A percentile compares a stretch with the other conserved stretches of the same genome.
phyloP scores from a whole-genome alignment of 2,329 filamentous ascomycete genomes.

The Botrytis paeoniae region DNA sequence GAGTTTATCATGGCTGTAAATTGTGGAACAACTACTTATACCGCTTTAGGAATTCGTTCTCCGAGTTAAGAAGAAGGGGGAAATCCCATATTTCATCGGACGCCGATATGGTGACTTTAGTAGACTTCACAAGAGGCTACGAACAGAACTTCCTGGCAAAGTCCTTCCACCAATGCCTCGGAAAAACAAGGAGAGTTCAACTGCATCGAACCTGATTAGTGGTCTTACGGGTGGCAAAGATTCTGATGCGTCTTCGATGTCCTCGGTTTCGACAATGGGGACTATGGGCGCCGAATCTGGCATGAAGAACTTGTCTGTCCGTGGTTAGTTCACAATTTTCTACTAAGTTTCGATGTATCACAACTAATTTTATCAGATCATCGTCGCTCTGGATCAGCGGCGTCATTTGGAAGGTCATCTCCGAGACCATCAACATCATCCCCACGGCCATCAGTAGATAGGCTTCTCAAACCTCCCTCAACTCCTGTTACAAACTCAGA shows the following conservation, averaged over 20 bases:
- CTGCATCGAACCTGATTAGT: conserved; percentile 56
- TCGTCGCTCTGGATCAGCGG: conserved; percentile 23
- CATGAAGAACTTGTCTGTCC: conserved; percentile 43
- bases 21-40: conserved; percentile 15
- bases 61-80: conserved; percentile 74
- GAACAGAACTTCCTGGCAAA: conserved; percentile 85
- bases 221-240: conserved; percentile 53
- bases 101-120: conserved; percentile 87
- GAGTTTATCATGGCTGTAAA: conserved; percentile 39
- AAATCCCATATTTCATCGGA: conserved; percentile 75
- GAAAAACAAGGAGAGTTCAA: conserved; percentile 83
- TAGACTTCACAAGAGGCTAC: conserved; percentile 73
- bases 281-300: conserved; percentile 24
- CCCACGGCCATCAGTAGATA: conserved; percentile 20
- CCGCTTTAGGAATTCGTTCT: conserved; percentile 75
- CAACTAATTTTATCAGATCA: conserved; percentile 23
- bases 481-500: conserved; percentile 10
- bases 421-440: conserved; percentile 12
- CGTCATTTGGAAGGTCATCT: conserved; percentile 19
- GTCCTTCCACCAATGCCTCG: conserved; percentile 80
- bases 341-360: neutral
- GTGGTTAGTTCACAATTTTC: conserved; percentile 36
- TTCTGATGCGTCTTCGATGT: conserved; percentile 75
- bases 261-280: conserved; percentile 42
- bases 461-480: neutral